Evolutionary conservation across 1,284 basidiomycete species (phyloP).

Genomic region (Heliocybe sulcata): DNA sequence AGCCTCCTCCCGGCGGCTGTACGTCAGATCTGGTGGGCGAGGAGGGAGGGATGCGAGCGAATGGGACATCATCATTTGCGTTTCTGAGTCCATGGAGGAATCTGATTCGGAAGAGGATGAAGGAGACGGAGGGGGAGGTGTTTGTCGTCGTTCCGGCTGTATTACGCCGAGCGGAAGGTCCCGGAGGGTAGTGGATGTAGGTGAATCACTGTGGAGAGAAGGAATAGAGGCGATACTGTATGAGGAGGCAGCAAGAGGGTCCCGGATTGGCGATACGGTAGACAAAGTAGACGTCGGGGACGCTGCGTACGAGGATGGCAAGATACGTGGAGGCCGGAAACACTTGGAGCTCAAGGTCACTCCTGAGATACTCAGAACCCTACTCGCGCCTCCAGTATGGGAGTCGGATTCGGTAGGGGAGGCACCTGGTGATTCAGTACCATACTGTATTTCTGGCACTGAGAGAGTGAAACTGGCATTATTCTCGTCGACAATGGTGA

Average conservation of each 20-base stretch:
- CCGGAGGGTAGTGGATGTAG: not conserved
- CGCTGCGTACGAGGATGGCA: slow-evolving; percentile 4
- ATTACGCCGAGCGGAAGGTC: not conserved
- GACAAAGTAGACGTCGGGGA: slow-evolving; percentile 1
- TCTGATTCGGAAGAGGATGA: slow-evolving; percentile 27
- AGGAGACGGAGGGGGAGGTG: slow-evolving; percentile 8
- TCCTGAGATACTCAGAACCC: slow-evolving; percentile 44
- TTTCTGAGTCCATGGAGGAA: slow-evolving; percentile 54
- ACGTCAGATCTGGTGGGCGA: slow-evolving; percentile 10
- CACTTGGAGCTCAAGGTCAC: slow-evolving; percentile 36
- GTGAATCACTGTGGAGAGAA: slow-evolving; percentile 4
- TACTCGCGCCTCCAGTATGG: slow-evolving; percentile 26
- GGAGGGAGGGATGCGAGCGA: slow-evolving; percentile 53
- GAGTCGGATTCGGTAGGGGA: slow-evolving; percentile 7
- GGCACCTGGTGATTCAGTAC: slow-evolving; percentile 26
- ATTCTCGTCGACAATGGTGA: slow-evolving; percentile 59
- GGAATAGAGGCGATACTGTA: slow-evolving; percentile 2
- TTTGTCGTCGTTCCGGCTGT: not conserved
- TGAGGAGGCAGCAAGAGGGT: slow-evolving; percentile 2
- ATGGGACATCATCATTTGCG: slow-evolving; percentile 65
- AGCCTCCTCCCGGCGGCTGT: not conserved
- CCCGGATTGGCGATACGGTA: not conserved
- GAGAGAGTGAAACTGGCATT: slow-evolving; percentile 54
- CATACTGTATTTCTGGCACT: slow-evolving; percentile 53
- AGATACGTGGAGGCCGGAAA: slow-evolving; percentile 22